Conservation (phyloP, 805 yeast species). For the Komagataella pastoris region DNA sequence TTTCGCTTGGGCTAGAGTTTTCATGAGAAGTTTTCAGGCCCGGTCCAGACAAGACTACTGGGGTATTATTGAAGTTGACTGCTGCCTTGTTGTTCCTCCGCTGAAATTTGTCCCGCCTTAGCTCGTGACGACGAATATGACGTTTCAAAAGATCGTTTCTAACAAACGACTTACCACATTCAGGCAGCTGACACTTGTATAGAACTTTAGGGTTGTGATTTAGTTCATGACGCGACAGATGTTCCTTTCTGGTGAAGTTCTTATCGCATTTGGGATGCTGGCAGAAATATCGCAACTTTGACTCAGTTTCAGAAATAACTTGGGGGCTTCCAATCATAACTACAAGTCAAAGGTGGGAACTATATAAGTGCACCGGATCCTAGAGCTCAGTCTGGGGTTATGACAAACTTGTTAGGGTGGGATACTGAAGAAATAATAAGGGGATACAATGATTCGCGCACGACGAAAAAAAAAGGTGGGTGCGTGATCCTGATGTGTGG, state of each 20-base stretch:
- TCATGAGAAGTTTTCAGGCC: not conserved
- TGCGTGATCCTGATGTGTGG: not conserved
- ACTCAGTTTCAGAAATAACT: not conserved
- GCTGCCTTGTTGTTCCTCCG: not conserved
- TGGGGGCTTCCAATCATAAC: not conserved
- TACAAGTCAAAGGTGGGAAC: not conserved
- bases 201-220: slow-evolving; percentile 47
- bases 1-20: not conserved
- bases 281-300: slow-evolving; percentile 14
- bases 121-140: slow-evolving; percentile 29
- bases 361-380: not conserved
- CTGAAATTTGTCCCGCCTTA: not conserved
- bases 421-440: not conserved
- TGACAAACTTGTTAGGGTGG: not conserved
- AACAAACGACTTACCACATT: slow-evolving; percentile 50
- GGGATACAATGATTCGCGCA: not conserved
- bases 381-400: not conserved
- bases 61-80: not conserved
- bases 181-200: slow-evolving; percentile 32
- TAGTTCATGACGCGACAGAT: slow-evolving; percentile 47
- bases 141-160: slow-evolving; percentile 40
- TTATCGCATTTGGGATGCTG: slow-evolving; percentile 38
- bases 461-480: not conserved
- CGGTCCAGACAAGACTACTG: not conserved
- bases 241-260: slow-evolving; percentile 47